These are phyloP conservation scores for Dryadomyces sulphureus DNA, from an alignment of 2,329 filamentous ascomycete species.

Conservation along the genomic window DNA sequence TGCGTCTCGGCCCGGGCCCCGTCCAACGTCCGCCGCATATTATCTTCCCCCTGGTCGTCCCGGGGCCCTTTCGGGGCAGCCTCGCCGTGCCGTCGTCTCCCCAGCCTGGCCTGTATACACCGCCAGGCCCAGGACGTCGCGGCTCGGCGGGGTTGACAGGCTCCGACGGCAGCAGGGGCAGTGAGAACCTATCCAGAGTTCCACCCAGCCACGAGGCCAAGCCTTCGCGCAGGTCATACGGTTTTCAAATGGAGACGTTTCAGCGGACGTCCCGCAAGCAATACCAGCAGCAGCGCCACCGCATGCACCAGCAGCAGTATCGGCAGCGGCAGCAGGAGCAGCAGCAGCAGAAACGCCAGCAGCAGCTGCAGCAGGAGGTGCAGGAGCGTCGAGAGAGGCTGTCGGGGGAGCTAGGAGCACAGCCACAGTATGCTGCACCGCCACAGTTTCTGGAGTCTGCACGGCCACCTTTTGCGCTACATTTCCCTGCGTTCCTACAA, in stretches of 20 bases:
- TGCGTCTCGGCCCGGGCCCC: too few relatives aligned
- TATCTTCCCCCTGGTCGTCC: background rate
- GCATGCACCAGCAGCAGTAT: conserved; percentile 1
- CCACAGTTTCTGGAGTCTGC: background rate
- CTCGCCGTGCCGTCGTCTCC: background rate
- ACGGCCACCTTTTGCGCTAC: too few relatives aligned
- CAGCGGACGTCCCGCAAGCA: conserved; percentile 1
- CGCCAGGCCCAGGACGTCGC: too few relatives aligned
- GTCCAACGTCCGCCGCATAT: background rate
- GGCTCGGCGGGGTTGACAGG: too few relatives aligned
- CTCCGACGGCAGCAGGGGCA: background rate
- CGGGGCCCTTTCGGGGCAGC: background rate
- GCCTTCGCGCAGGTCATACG: background rate
- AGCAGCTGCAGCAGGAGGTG: background rate
- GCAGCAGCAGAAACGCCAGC: background rate
- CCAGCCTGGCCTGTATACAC: too few relatives aligned
- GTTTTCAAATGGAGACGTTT: conserved; percentile 1
- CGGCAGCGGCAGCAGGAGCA: conserved; percentile 1
- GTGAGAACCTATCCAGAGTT: background rate
- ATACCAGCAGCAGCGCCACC: conserved; percentile 1
- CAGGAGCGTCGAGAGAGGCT: background rate
- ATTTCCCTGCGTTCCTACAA: too few relatives aligned
- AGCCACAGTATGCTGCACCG: background rate
- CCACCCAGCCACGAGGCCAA: background rate
- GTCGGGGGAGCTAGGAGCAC: background rate